A percentile compares a stretch with the other conserved stretches of the same genome.
These are phyloP conservation scores for Fusarium armeniacum DNA, from an alignment of 2,329 filamentous ascomycete species.

Conservation along the genomic window DNA sequence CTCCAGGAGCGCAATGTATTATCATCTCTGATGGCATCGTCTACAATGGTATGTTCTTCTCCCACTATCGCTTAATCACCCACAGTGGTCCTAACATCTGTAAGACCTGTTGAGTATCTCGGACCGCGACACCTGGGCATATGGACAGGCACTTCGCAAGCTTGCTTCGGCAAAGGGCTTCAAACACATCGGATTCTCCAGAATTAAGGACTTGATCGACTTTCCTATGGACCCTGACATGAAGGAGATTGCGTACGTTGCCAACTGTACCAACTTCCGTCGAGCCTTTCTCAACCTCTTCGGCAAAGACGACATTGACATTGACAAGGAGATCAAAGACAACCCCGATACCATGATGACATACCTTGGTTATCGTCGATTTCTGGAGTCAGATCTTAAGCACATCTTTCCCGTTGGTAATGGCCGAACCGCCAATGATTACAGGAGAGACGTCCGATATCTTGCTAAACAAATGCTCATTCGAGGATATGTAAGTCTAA, in stretches of 20 bases:
- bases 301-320: conserved; percentile 46
- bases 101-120: conserved; percentile 64
- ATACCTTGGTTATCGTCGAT: conserved; percentile 51
- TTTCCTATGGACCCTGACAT: conserved; percentile 57
- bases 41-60: conserved; percentile 62
- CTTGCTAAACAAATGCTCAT: conserved; percentile 53
- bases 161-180: conserved; percentile 57
- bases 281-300: conserved; percentile 48
- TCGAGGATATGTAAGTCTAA: conserved; percentile 48
- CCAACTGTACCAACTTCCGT: conserved; percentile 52
- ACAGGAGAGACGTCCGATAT: conserved; percentile 48
- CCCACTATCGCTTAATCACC: neutral
- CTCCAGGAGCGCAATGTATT: conserved; percentile 51
- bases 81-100: neutral
- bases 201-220: conserved; percentile 62
- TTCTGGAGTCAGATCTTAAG: conserved; percentile 51
- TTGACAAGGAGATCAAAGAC: conserved; percentile 50
- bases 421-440: conserved; percentile 41
- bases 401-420: conserved; percentile 47
- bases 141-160: conserved; percentile 60
- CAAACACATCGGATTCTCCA: conserved; percentile 60
- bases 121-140: conserved; percentile 63
- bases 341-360: conserved; percentile 51
- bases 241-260: conserved; percentile 58
- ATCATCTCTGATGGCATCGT: conserved; percentile 68